These are phyloP conservation scores for Anthoceros angustus DNA, from an alignment of 225 moss, liverwort and hornwort genomes.

Conservation along the genomic window DNA sequence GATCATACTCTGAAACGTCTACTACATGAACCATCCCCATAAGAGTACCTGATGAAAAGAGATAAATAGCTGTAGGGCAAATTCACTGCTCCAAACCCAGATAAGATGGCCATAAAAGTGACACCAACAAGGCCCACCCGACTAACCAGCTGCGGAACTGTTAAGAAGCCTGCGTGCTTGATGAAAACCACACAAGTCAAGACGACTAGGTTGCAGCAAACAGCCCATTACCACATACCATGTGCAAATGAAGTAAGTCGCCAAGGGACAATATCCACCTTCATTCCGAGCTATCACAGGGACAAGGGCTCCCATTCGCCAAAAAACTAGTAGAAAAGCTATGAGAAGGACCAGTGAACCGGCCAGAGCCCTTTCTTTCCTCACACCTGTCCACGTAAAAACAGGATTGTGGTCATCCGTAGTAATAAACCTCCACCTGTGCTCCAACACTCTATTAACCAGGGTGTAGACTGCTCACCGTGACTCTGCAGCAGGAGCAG, in stretches of 20 bases:
- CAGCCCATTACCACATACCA: not conserved
- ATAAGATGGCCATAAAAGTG: not conserved
- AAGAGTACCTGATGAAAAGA: not conserved
- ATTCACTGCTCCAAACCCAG: not conserved
- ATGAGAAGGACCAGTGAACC: not conserved
- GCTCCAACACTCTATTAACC: not conserved
- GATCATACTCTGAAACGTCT: no score
- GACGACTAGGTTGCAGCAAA: not conserved
- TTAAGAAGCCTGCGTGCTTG: not conserved
- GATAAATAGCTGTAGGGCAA: constrained; percentile 1
- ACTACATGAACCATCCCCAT: no score
- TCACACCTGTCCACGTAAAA: not conserved
- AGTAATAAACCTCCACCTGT: not conserved
- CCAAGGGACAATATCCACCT: not conserved
- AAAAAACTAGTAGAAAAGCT: not conserved
- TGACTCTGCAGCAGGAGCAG: not conserved
- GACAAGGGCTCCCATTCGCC: not conserved
- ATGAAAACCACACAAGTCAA: not conserved
- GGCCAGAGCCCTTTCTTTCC: not conserved
- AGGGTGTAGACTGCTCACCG: not conserved
- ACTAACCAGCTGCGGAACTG: not conserved
- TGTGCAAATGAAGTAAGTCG: not conserved
- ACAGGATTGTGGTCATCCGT: not conserved
- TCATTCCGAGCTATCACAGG: not conserved
- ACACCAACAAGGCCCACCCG: not conserved